Evolutionary conservation across 225 moss, liverwort and hornwort genomes (phyloP), one percentile per base, ranked within the genome.

Genomic region (Takakia lepidozioides): DNA sequence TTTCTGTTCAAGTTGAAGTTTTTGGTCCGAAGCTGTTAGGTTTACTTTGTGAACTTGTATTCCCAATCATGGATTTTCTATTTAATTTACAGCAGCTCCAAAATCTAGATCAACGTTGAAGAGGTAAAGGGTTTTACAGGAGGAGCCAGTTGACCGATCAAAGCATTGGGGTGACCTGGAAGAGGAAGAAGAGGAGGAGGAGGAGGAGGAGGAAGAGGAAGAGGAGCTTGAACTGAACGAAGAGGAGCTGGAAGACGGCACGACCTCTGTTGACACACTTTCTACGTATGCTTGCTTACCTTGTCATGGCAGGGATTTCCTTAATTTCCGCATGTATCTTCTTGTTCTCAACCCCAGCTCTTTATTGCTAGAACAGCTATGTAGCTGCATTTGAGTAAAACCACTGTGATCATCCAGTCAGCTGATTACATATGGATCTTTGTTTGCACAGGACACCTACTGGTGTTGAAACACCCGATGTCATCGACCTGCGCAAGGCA

Each of bases 121-220:
- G n/a, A n/a, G n/a, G n/a, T n/a, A n/a, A n/a, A n/a, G n/a, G 32
- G 25, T 18, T 48, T 7, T 53, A 8, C 78, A 98, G 95, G 98
- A 91, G 48, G 98, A 98, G 66, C 85, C 80, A 29, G 75, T 98
- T 34, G 98, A 98, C 47, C 75, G 98, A 27, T 85, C 98, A 22
- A 91, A 98, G 60, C 98, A 98, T 59, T 98, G 98, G 98, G 98
- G 98, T 69, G 98, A 98, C 52, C 67, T 98, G 36, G 98, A 98
- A 30, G 95, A 95, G 64, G 93, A 95, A 65, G 95, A 98, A 65
- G 88, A 89, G 27, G 95, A 90, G 54, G 95, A 95, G 38, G 95
- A 98, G 25, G 93, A 98, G 45, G 95, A 90, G 27, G 95, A 98
- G 30, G 98, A 98, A 45, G 93, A 93, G 32, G 95, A 91, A 26